Conservation (phyloP, 305 asterid genomes). For the Fraxinus dipetala region DNA sequence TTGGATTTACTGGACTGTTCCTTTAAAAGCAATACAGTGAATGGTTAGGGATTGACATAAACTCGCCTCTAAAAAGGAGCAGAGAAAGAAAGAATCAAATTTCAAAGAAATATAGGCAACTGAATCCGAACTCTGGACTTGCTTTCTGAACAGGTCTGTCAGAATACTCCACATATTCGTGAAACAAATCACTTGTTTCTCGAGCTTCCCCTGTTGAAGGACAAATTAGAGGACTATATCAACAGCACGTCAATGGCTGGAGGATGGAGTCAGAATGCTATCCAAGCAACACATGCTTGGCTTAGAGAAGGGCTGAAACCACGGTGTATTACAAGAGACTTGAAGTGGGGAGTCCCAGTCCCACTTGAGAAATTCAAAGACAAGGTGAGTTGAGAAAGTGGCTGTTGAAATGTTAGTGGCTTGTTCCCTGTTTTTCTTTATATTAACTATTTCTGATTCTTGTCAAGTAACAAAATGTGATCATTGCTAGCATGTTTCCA, state of each 20-base stretch:
- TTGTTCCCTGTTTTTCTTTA: background rate
- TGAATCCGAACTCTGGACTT: conserved; percentile 16
- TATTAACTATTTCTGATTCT: background rate
- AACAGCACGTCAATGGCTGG: background rate
- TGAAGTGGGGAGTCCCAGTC: conserved; percentile 97
- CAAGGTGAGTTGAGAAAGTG: conserved; percentile 44
- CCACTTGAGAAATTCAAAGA: conserved; percentile 79
- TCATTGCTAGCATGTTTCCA: background rate
- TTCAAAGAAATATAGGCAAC: background rate
- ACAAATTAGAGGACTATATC: conserved; percentile 67
- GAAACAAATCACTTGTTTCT: conserved; percentile 87
- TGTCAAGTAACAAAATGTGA: background rate
- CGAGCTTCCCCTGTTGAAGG: conserved; percentile 89
- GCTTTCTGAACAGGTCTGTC: conserved; percentile 61
- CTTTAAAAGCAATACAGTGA: background rate
- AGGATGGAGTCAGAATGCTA: background rate
- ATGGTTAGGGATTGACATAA: background rate
- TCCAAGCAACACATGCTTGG: background rate
- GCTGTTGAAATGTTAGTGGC: conserved; percentile 3
- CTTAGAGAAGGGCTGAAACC: conserved; percentile 64
- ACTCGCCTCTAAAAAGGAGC: background rate
- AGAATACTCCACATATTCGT: conserved; percentile 57
- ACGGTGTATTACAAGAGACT: conserved; percentile 31
- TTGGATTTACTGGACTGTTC: conserved; percentile 8
- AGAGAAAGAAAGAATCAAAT: background rate